Evolutionary conservation across 1,139 yeast species (phyloP).

Genomic region (Pichia sp.): DNA sequence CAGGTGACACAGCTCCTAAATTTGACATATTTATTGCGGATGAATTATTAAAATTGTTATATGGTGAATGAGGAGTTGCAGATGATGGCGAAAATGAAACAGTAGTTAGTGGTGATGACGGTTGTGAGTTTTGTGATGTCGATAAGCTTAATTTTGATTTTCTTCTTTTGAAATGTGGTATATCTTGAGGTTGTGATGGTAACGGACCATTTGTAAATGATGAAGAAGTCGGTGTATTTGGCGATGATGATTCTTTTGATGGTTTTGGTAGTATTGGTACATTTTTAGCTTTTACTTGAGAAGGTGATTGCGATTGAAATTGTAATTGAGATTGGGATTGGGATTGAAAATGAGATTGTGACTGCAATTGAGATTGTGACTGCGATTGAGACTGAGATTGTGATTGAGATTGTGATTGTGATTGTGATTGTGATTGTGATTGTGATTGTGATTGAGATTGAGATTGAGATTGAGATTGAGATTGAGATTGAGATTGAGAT

Average conservation of each 20-base stretch:
- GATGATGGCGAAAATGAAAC: slow-evolving; percentile 14
- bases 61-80: slow-evolving; percentile 13
- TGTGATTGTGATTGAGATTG: too few relatives aligned
- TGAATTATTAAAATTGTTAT: slow-evolving; percentile 3
- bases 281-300: slow-evolving; percentile 20
- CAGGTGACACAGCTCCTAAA: slow-evolving; percentile 17
- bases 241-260: slow-evolving; percentile 13
- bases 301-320: neutral
- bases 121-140: slow-evolving; percentile 9
- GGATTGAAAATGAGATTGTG: neutral
- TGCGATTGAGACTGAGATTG: too few relatives aligned
- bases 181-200: slow-evolving; percentile 27
- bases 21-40: slow-evolving; percentile 13
- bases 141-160: slow-evolving; percentile 23
- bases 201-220: slow-evolving; percentile 15
- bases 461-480: neutral
- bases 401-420: too few relatives aligned
- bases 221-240: slow-evolving; percentile 18
- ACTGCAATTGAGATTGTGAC: too few relatives aligned
- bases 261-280: slow-evolving; percentile 33
- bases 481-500: too few relatives aligned
- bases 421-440: too few relatives aligned
- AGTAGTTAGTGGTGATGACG: slow-evolving; percentile 15
- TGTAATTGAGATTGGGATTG: neutral
- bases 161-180: slow-evolving; percentile 27